Percentiles rank a stretch among this genome's conserved stretches.
phyloP scores from a whole-genome alignment of 2,329 filamentous ascomycete species.

The Aspergillus unguis region DNA sequence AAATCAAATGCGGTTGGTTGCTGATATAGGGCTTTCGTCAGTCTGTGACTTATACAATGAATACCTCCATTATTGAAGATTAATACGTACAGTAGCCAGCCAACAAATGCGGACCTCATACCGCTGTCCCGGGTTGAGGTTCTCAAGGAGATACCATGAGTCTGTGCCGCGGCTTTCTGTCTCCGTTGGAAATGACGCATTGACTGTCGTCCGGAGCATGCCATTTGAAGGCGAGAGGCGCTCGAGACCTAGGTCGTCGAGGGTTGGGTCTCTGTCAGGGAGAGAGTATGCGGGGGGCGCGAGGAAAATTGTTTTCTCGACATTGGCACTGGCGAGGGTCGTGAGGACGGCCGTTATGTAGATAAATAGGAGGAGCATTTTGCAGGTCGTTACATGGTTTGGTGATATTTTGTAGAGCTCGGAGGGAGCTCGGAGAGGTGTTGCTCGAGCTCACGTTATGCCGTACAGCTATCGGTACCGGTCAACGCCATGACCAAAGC shows the following conservation, averaged over 20 bases:
- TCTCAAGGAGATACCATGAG: slow-evolving; percentile 76
- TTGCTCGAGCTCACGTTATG: not conserved
- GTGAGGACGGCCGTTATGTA: slow-evolving; percentile 20
- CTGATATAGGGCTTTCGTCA: slow-evolving; percentile 44
- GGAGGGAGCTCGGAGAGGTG: not conserved
- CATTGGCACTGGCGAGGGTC: slow-evolving; percentile 59
- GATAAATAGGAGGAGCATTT: slow-evolving; percentile 15
- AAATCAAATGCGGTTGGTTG: slow-evolving; percentile 81
- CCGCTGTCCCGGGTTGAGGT: slow-evolving; percentile 65
- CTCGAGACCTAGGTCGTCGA: slow-evolving; percentile 62
- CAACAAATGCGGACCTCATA: slow-evolving; percentile 94
- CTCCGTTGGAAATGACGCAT: slow-evolving; percentile 64
- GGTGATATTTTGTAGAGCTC: not conserved
- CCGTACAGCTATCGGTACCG: not conserved
- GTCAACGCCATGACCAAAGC: not conserved
- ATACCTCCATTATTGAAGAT: not conserved
- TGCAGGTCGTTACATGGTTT: slow-evolving; percentile 7
- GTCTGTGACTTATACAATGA: not conserved
- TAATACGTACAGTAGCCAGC: slow-evolving; percentile 75
- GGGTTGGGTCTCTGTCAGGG: slow-evolving; percentile 53
- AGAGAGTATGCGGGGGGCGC: slow-evolving; percentile 61
- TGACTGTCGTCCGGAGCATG: slow-evolving; percentile 61
- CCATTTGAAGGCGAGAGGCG: slow-evolving; percentile 58
- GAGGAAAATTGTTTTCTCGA: slow-evolving; percentile 86
- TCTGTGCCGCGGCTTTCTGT: slow-evolving; percentile 53